phyloP scores from a whole-genome alignment of 2,329 filamentous ascomycete genomes.

The Beauveria rudraprayagi region DNA sequence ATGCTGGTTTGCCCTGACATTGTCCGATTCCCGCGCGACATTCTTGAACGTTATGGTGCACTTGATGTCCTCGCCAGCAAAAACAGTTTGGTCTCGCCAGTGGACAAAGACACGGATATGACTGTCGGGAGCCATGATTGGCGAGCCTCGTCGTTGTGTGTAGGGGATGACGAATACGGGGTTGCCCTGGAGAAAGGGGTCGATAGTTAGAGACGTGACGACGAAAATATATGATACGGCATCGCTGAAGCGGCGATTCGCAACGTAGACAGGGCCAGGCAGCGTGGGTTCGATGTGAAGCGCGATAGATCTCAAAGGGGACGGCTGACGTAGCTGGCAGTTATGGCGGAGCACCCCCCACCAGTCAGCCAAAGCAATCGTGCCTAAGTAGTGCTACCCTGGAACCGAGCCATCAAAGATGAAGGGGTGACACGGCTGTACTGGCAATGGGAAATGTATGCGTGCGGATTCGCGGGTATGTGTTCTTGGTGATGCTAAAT shows the following conservation, averaged over 20 bases:
- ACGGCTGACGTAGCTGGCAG: constrained; percentile 6
- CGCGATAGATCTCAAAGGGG: constrained; percentile 3
- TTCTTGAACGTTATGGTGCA: constrained; percentile 97
- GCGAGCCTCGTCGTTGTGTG: neutral
- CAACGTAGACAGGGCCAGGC: neutral
- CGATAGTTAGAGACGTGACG: neutral
- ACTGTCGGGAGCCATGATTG: constrained; percentile 41
- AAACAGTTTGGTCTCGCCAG: constrained; percentile 91
- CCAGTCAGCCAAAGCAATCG: neutral
- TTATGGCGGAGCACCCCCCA: constrained; percentile 3
- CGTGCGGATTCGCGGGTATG: neutral
- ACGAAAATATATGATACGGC: neutral
- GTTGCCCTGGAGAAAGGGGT: neutral
- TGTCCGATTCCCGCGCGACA: constrained; percentile 43
- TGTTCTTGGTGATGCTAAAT: too few species aligned
- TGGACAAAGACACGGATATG: constrained; percentile 81
- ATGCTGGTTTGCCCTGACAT: constrained; percentile 19
- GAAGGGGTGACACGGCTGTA: too few species aligned
- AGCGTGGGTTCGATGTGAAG: neutral
- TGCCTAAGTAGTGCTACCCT: neutral
- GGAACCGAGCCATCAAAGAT: neutral
- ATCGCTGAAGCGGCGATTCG: constrained; percentile 1
- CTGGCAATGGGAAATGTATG: too few species aligned
- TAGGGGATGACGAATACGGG: neutral
- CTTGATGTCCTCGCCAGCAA: constrained; percentile 91